These are phyloP conservation scores for Psilocybe cubensis DNA, from an alignment of 768 basidiomycete species.

Conservation along the genomic window DNA sequence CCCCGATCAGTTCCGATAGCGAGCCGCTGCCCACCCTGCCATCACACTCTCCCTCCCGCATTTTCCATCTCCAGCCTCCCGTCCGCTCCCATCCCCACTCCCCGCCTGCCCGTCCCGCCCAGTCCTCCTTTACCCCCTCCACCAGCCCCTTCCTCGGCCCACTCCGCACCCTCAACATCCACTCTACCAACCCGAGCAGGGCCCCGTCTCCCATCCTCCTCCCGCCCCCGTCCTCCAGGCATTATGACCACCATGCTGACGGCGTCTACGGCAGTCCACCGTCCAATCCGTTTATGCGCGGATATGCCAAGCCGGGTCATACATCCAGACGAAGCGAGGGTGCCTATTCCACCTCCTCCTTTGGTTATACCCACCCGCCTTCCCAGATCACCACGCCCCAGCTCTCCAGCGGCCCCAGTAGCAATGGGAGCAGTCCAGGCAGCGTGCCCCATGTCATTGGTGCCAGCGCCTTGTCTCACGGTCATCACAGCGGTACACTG, in stretches of 20 bases:
- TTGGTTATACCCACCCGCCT: slow-evolving; percentile 12
- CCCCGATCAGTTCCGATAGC: slow-evolving; percentile 73
- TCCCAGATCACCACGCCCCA: slow-evolving; percentile 58
- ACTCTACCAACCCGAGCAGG: slow-evolving; percentile 68
- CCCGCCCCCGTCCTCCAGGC: slow-evolving; percentile 48
- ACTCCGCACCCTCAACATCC: slow-evolving; percentile 74
- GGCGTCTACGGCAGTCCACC: slow-evolving; percentile 35
- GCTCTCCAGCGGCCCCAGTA: slow-evolving; percentile 67
- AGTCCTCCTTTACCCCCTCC: slow-evolving; percentile 62
- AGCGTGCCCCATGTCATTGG: slow-evolving; percentile 42
- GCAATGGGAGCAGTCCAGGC: slow-evolving; percentile 65
- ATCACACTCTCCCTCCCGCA: slow-evolving; percentile 36
- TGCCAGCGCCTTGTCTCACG: slow-evolving; percentile 13
- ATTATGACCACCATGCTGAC: slow-evolving; percentile 20
- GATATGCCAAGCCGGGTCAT: slow-evolving; percentile 16
- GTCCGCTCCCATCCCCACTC: slow-evolving; percentile 19
- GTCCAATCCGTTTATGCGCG: slow-evolving; percentile 22
- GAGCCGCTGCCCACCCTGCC: slow-evolving; percentile 42
- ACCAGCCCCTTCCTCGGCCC: slow-evolving; percentile 84
- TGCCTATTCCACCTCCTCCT: slow-evolving; percentile 14
- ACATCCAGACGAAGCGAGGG: slow-evolving; percentile 21
- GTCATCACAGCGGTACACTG: slow-evolving; percentile 30
- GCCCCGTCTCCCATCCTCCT: slow-evolving; percentile 74
- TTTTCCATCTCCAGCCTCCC: slow-evolving; percentile 31
- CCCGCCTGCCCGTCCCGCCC: too few species aligned